These are phyloP conservation scores for Apiospora hydei DNA, from an alignment of 2,329 filamentous ascomycete species.

Conservation along the genomic window DNA sequence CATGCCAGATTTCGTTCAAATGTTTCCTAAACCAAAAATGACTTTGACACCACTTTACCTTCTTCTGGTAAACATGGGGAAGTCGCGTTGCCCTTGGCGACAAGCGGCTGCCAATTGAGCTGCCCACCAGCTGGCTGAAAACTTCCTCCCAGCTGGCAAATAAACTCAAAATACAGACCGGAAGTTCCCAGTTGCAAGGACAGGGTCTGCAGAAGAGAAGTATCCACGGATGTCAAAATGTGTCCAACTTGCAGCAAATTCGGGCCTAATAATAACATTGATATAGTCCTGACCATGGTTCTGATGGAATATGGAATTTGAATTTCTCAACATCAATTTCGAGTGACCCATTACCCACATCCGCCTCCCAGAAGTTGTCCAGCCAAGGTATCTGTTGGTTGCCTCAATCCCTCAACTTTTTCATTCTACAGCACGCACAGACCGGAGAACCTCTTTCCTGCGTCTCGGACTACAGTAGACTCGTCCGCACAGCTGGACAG, in stretches of 20 bases:
- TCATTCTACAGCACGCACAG: not conserved
- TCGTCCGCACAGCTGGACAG: not conserved
- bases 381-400: not conserved
- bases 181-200: not conserved
- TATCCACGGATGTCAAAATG: not conserved
- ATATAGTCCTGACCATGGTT: conserved; percentile 2
- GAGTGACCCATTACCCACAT: not conserved
- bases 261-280: conserved; percentile 4
- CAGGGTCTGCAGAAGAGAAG: not conserved
- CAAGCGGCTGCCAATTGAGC: not conserved
- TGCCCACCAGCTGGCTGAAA: not conserved
- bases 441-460: not conserved
- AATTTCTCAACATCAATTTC: not conserved
- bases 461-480: not conserved
- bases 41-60: not conserved
- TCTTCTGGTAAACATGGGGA: not conserved
- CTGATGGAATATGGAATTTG: not conserved
- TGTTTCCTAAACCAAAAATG: not conserved
- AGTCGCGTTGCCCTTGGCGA: conserved; percentile 22
- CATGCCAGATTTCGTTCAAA: not conserved
- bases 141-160: not conserved
- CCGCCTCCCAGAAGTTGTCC: not conserved
- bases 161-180: no score
- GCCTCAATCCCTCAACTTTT: not conserved
- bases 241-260: not conserved